phyloP scores from a whole-genome alignment of 225 moss, liverwort and hornwort genomes.

The Lunularia cruciata region DNA sequence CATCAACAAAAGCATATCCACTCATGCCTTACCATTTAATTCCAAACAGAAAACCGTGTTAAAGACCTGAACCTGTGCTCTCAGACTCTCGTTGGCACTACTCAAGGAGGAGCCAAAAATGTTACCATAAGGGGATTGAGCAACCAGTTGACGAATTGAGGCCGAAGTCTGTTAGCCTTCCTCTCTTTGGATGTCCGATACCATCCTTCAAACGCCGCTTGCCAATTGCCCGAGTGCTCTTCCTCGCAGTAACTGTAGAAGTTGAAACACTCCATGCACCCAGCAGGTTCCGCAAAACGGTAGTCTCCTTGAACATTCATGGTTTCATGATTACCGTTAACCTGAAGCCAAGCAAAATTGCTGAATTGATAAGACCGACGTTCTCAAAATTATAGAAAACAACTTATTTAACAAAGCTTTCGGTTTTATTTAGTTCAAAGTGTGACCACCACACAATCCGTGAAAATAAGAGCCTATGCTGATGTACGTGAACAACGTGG shows the following conservation, averaged over 20 bases:
- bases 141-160: slow-evolving; percentile 56
- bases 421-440: too few relatives aligned
- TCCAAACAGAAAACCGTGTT: not conserved
- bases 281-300: slow-evolving; percentile 79
- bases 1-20: not conserved
- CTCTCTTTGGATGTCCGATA: slow-evolving; percentile 59
- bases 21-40: not conserved
- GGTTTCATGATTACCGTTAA: slow-evolving; percentile 94
- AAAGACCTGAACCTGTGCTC: too few relatives aligned
- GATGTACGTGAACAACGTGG: too few relatives aligned
- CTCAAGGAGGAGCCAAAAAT: not conserved
- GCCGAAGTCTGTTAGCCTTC: slow-evolving; percentile 37
- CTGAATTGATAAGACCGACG: too few relatives aligned
- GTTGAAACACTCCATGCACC: slow-evolving; percentile 71
- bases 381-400: too few relatives aligned
- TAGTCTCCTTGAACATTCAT: slow-evolving; percentile 93
- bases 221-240: slow-evolving; percentile 79
- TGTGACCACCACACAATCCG: too few relatives aligned
- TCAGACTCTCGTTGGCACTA: too few relatives aligned
- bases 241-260: slow-evolving; percentile 75
- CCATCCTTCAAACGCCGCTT: slow-evolving; percentile 75
- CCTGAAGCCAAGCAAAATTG: slow-evolving; percentile 44
- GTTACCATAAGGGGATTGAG: slow-evolving; percentile 73
- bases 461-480: too few relatives aligned
- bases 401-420: too few relatives aligned